Evolutionary conservation across 2,329 filamentous ascomycete genomes (phyloP), one percentile per base, ranked within the genome.

Genomic region (Torrubiella hemipterigena): DNA sequence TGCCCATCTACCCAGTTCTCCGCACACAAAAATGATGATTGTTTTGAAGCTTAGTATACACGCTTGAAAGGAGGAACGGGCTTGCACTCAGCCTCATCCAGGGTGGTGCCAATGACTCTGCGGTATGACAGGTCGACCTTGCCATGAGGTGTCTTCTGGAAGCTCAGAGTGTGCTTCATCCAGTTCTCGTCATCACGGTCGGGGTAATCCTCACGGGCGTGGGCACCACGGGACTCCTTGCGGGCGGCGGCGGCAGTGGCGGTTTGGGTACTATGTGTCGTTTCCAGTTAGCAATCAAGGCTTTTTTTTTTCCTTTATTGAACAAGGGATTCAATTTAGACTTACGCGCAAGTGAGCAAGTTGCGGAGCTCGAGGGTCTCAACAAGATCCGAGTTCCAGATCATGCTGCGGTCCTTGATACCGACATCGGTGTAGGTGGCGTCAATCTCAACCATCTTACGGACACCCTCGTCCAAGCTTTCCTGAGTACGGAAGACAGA

Each of bases 111-210:
- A 40, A 82, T 80, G 39, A 98, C 91, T 42, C 69, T 67, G 58
- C 91, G 76, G 73, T 96, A 96, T 40, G 74, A 68, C 41, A 96
- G 68, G 39, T 96, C 81, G 34, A 91, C 76, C 64, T 85, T 75
- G 53, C 81, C 81, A 51, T 96, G 89, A 20, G 87, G 83, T 54
- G 78, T 58, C 79, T 85, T 93, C 72, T 98, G 91, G 81, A 81
- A 98, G 44, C 80, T 85, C 39, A 98, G 73, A 27, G 85, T 93
- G 73, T 98, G 91, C 79, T 96, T 96, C 89, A 95, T 95, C 89
- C 89, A 96, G 59, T 93, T 81, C 60, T 78, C 70, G 55, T 98
- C 91, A 54, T 96, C 84, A 67, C 91, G 81, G 13, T 96, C 87
- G 35, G 89, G 89, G 72, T 60, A 96, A 56, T 98, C 91, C 68